phyloP scores from a whole-genome alignment of 2,329 filamentous ascomycete species.

The Paecilomyces formosus region DNA sequence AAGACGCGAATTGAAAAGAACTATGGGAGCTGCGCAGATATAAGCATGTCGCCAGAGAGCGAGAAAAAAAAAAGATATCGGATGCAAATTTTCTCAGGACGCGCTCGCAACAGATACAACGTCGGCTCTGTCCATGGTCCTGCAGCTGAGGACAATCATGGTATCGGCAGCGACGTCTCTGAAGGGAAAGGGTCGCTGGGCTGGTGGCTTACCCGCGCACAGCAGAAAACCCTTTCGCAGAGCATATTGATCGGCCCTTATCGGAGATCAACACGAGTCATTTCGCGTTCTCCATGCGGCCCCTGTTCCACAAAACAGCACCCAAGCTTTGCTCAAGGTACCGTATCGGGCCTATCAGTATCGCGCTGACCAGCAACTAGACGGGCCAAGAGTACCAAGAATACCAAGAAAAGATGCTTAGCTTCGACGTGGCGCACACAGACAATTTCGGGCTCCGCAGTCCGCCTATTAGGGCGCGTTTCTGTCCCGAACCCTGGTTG shows the following conservation, averaged over 20 bases:
- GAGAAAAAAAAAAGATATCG: background rate
- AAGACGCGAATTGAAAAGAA: background rate
- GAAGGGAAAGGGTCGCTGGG: background rate
- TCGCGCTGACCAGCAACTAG: background rate
- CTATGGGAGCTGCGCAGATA: background rate
- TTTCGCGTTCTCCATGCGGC: background rate
- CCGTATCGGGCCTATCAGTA: background rate
- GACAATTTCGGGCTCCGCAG: background rate
- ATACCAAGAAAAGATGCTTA: background rate
- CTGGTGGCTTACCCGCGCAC: background rate
- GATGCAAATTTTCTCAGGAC: background rate
- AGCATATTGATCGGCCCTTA: background rate
- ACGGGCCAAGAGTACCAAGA: background rate
- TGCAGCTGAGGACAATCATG: background rate
- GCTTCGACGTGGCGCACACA: background rate
- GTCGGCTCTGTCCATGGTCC: background rate
- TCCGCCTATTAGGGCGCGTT: background rate
- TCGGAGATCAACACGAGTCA: background rate
- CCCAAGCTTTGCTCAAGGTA: background rate
- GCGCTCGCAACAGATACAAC: background rate
- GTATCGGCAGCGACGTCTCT: background rate
- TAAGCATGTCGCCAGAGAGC: background rate
- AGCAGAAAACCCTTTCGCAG: background rate
- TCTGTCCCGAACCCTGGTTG: background rate
- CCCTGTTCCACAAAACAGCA: background rate